phyloP scores from a whole-genome alignment of 169 alveolate species.

The Amoebophrya sp. region DNA sequence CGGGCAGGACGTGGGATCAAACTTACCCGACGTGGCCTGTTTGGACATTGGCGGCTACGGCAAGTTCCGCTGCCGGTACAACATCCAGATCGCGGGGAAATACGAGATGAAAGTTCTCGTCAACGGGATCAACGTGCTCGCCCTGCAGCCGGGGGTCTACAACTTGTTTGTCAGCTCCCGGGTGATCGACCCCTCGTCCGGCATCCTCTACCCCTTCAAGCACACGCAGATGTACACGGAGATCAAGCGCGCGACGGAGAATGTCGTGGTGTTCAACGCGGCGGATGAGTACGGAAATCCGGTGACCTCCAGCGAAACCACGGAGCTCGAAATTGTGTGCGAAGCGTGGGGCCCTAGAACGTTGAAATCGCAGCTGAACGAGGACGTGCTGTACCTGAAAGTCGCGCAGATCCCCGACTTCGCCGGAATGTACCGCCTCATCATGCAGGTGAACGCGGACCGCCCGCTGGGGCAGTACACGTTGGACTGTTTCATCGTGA shows the following conservation, averaged over 20 bases:
- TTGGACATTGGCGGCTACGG: not conserved
- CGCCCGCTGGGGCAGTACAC: not conserved
- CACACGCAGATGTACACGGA: not conserved
- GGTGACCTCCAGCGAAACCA: not conserved
- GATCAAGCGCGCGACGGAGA: not conserved
- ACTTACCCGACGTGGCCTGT: not conserved
- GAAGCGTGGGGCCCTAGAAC: not conserved
- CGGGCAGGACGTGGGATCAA: not conserved
- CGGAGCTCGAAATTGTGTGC: conserved; percentile 23
- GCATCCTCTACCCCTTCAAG: not conserved
- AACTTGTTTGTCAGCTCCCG: not conserved
- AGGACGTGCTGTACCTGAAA: not conserved
- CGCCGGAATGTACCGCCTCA: not conserved
- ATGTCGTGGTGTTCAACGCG: not conserved
- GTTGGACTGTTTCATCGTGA: not conserved
- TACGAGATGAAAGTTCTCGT: not conserved
- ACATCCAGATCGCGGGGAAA: not conserved
- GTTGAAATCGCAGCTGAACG: not conserved
- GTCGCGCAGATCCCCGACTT: not conserved
- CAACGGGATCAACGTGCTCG: not conserved
- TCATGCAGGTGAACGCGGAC: not conserved
- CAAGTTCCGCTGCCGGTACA: not conserved
- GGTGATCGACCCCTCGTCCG: not conserved
- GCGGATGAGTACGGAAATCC: not conserved
- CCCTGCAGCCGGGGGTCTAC: not conserved